Percentiles rank a stretch among this genome's conserved stretches.
These are phyloP conservation scores for Omphalotus guepiniiformis DNA, from an alignment of 768 basidiomycete genomes.

Conservation along the genomic window DNA sequence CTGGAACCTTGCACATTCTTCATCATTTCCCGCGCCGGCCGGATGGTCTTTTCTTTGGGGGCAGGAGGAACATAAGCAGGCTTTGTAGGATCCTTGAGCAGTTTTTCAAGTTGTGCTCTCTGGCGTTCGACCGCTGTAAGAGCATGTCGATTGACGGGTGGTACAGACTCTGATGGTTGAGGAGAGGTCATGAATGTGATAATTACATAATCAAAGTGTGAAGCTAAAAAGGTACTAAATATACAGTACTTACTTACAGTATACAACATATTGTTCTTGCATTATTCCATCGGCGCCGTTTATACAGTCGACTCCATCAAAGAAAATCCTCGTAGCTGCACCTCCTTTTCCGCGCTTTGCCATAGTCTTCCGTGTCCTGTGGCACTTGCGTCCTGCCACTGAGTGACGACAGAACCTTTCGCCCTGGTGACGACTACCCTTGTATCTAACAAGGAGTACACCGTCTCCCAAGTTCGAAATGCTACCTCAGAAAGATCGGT, in stretches of 20 bases:
- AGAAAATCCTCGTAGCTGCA: not conserved
- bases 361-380: conserved; percentile 1
- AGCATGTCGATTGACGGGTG: conserved; percentile 40
- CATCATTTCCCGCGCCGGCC: conserved; percentile 93
- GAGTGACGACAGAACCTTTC: not conserved
- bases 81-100: conserved; percentile 87
- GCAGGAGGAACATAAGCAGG: conserved; percentile 75
- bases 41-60: conserved; percentile 76
- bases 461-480: not conserved
- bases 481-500: conserved; percentile 1
- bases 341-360: not conserved
- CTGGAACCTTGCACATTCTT: conserved; percentile 98
- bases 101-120: conserved; percentile 69
- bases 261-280: too few relatives aligned
- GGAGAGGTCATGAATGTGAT: not conserved
- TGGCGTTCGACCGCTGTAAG: conserved; percentile 51
- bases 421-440: conserved; percentile 1
- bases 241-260: too few relatives aligned
- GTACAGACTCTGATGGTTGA: conserved; percentile 7
- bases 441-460: not conserved
- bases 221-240: too few relatives aligned
- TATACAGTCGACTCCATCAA: too few relatives aligned
- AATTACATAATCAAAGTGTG: too few relatives aligned
- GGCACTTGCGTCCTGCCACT: conserved; percentile 1
- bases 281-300: too few relatives aligned